These are phyloP conservation scores for Wallacemonas sp. DNA, from an alignment of 208 protist species.

Conservation along the genomic window DNA sequence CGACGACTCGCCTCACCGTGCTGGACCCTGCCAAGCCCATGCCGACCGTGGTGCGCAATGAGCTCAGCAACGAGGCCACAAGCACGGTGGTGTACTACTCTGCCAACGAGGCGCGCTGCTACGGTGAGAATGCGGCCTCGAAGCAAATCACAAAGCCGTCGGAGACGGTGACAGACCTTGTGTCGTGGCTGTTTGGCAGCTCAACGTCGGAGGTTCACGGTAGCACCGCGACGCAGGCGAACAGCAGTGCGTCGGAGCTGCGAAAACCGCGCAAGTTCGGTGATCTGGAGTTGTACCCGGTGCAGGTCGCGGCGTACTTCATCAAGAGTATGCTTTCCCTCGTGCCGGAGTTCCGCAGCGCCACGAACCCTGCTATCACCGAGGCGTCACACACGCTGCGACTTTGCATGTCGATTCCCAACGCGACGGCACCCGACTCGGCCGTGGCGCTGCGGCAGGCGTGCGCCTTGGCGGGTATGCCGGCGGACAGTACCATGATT, in stretches of 20 bases:
- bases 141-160: slow-evolving; percentile 58
- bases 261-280: slow-evolving; percentile 6
- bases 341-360: slow-evolving; percentile 17
- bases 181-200: slow-evolving; percentile 43
- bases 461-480: slow-evolving; percentile 49
- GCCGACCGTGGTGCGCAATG: slow-evolving; percentile 67
- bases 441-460: slow-evolving; percentile 51
- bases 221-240: slow-evolving; percentile 15
- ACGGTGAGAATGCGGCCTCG: slow-evolving; percentile 55
- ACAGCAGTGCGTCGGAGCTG: slow-evolving; percentile 8
- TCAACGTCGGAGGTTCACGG: slow-evolving; percentile 15
- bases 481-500: slow-evolving; percentile 35
- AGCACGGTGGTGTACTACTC: slow-evolving; percentile 53
- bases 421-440: slow-evolving; percentile 8
- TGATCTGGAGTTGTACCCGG: slow-evolving; percentile 23
- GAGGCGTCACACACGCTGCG: slow-evolving; percentile 13
- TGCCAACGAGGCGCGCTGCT: slow-evolving; percentile 44
- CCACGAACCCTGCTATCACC: neutral
- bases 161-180: slow-evolving; percentile 56
- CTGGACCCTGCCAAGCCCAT: slow-evolving; percentile 49
- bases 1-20: slow-evolving; percentile 51
- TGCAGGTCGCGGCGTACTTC: slow-evolving; percentile 55
- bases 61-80: slow-evolving; percentile 68
- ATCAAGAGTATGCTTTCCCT: slow-evolving; percentile 55
- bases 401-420: slow-evolving; percentile 11